These are phyloP conservation scores for Yarrowia sp. DNA, from an alignment of 805 yeast species.

Conservation along the genomic window DNA sequence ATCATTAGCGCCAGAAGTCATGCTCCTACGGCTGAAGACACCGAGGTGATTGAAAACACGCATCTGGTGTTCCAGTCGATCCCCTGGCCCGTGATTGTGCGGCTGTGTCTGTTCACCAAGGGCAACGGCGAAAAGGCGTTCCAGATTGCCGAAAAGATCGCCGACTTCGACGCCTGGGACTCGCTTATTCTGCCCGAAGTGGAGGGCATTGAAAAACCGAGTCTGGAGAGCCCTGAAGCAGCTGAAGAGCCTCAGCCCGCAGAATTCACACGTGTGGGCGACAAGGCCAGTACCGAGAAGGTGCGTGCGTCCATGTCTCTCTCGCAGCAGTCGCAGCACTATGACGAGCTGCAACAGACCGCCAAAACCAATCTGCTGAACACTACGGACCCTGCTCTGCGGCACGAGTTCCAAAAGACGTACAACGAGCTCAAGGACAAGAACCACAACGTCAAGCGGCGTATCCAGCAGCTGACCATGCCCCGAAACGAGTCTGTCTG, in stretches of 20 bases:
- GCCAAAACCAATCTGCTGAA: conserved; percentile 6
- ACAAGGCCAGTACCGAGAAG: conserved; percentile 14
- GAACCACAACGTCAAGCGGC: conserved; percentile 9
- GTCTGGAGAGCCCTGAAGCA: background rate
- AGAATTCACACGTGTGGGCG: background rate
- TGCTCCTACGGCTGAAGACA: background rate
- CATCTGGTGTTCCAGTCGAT: background rate
- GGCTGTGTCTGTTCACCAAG: background rate
- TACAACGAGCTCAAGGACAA: conserved; percentile 14
- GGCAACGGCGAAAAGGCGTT: conserved; percentile 8
- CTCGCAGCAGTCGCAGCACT: conserved; percentile 16
- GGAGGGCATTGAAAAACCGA: conserved; percentile 5
- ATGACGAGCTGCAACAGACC: conserved; percentile 7
- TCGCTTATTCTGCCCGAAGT: conserved; percentile 1
- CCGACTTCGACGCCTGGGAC: conserved; percentile 7
- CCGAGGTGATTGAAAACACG: conserved; percentile 2
- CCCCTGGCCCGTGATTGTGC: conserved; percentile 22
- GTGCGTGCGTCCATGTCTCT: conserved; percentile 10
- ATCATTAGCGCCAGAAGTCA: background rate
- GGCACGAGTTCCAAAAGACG: conserved; percentile 19
- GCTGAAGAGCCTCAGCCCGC: background rate
- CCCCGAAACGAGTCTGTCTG: conserved; percentile 6
- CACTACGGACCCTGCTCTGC: conserved; percentile 8
- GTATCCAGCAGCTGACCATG: conserved; percentile 1
- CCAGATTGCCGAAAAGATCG: background rate